These are phyloP conservation scores for Lathyrus oleraceus DNA, from an alignment of 306 rosid species.

Conservation along the genomic window DNA sequence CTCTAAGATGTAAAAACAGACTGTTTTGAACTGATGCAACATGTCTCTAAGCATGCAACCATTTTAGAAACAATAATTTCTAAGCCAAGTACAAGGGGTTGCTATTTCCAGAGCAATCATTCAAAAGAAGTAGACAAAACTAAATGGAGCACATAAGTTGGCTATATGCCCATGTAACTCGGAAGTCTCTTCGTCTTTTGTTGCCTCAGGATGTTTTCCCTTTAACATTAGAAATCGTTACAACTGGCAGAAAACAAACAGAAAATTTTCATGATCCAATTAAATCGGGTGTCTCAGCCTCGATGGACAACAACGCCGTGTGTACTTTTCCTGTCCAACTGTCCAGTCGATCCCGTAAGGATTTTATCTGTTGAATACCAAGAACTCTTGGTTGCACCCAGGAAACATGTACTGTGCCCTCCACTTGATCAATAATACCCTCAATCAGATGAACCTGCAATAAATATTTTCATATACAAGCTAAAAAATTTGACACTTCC, in stretches of 20 bases:
- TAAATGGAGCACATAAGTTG: conserved; percentile 48
- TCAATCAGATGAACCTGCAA: conserved; percentile 96
- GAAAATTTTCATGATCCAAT: conserved; percentile 65
- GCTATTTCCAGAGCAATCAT: conserved; percentile 56
- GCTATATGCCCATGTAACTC: conserved; percentile 48
- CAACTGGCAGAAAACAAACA: conserved; percentile 49
- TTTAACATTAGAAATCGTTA: conserved; percentile 49
- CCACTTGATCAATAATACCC: conserved; percentile 97
- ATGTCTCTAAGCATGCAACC: conserved; percentile 56
- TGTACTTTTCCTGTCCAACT: conserved; percentile 84
- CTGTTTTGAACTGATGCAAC: conserved; percentile 46
- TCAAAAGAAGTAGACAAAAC: conserved; percentile 50
- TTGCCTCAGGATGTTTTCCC: conserved; percentile 42
- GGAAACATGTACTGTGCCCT: conserved; percentile 89
- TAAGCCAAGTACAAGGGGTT: conserved; percentile 54
- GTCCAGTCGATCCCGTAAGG: conserved; percentile 83
- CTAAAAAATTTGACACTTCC: not conserved
- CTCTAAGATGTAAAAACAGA: conserved; percentile 50
- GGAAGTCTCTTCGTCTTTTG: conserved; percentile 40
- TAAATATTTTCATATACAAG: not conserved
- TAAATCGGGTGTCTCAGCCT: conserved; percentile 98
- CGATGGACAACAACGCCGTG: conserved; percentile 79
- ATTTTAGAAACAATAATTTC: conserved; percentile 56
- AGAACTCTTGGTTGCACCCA: conserved; percentile 99
- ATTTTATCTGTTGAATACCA: conserved; percentile 85